phyloP scores from a whole-genome alignment of 768 basidiomycete species.

The Leccinum variicolor region DNA sequence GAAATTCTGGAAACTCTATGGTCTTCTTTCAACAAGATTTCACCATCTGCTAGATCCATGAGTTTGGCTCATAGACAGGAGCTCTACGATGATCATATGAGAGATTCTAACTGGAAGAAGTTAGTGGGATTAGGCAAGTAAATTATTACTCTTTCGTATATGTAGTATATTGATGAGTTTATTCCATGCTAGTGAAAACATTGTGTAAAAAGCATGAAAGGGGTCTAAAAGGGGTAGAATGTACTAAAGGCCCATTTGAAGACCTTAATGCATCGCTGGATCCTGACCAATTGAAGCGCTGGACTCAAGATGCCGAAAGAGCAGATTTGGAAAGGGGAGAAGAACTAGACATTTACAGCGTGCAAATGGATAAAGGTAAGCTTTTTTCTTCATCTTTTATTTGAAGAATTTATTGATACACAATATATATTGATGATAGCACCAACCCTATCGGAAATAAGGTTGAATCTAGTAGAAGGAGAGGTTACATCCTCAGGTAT shows the following conservation, averaged over 20 bases:
- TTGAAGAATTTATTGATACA: no score
- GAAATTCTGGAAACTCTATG: conserved; percentile 36
- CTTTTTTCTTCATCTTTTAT: background rate
- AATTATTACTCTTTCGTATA: background rate
- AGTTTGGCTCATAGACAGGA: conserved; percentile 25
- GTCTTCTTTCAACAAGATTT: conserved; percentile 28
- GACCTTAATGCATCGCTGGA: background rate
- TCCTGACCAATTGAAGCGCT: background rate
- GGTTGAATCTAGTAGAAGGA: background rate
- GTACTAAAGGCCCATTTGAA: background rate
- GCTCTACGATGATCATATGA: conserved; percentile 6
- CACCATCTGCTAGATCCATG: conserved; percentile 20
- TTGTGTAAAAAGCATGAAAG: background rate
- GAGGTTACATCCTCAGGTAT: no score
- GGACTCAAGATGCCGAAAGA: background rate
- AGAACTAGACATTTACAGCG: background rate
- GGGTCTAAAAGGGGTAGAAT: background rate
- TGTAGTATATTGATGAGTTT: background rate
- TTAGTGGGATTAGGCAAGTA: background rate
- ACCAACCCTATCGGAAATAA: background rate
- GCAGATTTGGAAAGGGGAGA: background rate
- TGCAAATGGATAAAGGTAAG: background rate
- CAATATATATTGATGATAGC: background rate
- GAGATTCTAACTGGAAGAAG: conserved; percentile 3
- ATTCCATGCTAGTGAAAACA: background rate